Conservation (phyloP, 2,329 filamentous ascomycete species). For the Aspergillus eucalypticola region DNA sequence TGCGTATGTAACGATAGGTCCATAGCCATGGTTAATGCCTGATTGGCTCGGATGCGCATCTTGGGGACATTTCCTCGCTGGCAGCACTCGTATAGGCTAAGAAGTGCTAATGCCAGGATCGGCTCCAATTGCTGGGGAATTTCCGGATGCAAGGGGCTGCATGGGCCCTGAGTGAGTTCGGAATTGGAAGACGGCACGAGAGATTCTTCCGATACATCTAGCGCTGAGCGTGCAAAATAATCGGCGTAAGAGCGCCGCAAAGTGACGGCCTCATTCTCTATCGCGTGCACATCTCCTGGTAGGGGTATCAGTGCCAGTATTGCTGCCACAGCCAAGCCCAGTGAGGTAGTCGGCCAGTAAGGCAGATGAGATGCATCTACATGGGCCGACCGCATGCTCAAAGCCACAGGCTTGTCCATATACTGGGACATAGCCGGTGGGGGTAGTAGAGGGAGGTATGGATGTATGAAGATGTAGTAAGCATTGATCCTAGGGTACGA, state of each 20-base stretch:
- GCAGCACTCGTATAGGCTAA: conserved; percentile 26
- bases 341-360: conserved; percentile 23
- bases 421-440: conserved; percentile 9
- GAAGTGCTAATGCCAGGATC: conserved; percentile 21
- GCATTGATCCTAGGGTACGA: conserved; percentile 22
- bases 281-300: conserved; percentile 3
- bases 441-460: conserved; percentile 27
- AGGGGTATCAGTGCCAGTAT: conserved; percentile 25
- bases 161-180: neutral
- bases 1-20: conserved; percentile 25
- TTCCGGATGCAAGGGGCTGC: conserved; percentile 13
- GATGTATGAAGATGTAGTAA: conserved; percentile 30
- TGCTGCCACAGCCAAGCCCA: conserved; percentile 24
- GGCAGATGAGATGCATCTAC: conserved; percentile 17
- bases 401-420: conserved; percentile 10
- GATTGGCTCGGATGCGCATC: conserved; percentile 27
- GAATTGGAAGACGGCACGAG: neutral
- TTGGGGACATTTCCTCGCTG: conserved; percentile 24
- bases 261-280: conserved; percentile 3
- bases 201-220: neutral
- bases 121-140: conserved; percentile 19
- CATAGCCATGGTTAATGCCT: conserved; percentile 29
- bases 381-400: neutral
- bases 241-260: conserved; percentile 24
- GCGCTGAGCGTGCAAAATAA: conserved; percentile 11